Percentiles rank a stretch among this genome's conserved stretches.
Conservation (phyloP, 495 filamentous ascomycete species). For the Aspergillus bertholletiae region DNA sequence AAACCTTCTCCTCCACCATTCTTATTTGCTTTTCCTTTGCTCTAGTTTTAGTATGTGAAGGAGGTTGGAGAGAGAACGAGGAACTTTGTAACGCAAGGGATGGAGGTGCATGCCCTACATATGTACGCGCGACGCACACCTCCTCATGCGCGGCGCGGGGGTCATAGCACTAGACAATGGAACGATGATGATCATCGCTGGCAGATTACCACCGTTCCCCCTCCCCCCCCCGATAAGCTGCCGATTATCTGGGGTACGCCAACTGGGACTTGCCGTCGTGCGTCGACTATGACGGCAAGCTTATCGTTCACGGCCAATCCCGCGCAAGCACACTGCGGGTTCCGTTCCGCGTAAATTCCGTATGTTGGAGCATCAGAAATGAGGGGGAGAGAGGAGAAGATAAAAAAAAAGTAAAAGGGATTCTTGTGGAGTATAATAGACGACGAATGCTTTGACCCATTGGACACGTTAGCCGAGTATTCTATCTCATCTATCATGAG, state of each 20-base stretch:
- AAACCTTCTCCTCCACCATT: constrained; percentile 24
- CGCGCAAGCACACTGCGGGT: neutral
- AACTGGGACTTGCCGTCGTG: too few relatives aligned
- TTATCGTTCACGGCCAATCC: constrained; percentile 1
- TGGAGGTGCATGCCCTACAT: neutral
- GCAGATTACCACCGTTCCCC: too few relatives aligned
- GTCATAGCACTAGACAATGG: too few relatives aligned
- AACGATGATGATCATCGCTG: too few relatives aligned
- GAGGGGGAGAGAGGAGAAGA: constrained; percentile 1
- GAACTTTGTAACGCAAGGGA: neutral
- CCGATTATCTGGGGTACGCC: constrained; percentile 6
- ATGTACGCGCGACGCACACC: neutral
- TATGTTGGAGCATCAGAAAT: neutral
- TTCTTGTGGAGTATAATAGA: too few relatives aligned
- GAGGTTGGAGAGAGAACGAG: neutral
- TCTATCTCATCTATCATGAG: neutral
- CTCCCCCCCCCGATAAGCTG: constrained; percentile 5
- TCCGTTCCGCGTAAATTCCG: neutral
- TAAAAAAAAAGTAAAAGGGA: too few relatives aligned
- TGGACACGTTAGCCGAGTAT: constrained; percentile 7
- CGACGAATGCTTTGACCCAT: too few relatives aligned
- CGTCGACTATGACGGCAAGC: neutral
- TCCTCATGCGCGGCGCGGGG: too few relatives aligned
- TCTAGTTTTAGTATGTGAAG: neutral
- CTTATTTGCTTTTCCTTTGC: neutral